Percentiles rank a stretch among this genome's conserved stretches.
Conservation (phyloP, 2,329 filamentous ascomycete species). For the Paecilomyces variotii region DNA sequence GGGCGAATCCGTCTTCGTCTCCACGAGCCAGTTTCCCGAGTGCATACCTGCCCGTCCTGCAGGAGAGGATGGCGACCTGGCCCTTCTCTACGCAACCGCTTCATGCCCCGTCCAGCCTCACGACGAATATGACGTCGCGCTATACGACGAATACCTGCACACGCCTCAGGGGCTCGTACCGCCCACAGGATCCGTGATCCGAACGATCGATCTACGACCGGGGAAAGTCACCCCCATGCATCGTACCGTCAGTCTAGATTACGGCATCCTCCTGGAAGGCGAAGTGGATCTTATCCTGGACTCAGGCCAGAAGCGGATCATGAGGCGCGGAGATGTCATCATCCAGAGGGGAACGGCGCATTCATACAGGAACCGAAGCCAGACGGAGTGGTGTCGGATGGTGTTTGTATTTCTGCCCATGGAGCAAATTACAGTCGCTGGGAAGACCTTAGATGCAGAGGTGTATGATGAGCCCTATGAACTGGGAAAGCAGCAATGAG, state of each 20-base stretch:
- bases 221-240: conserved; percentile 28
- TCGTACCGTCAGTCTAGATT: conserved; percentile 30
- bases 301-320: conserved; percentile 22
- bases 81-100: conserved; percentile 22
- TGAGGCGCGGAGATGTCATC: conserved; percentile 27
- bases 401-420: conserved; percentile 26
- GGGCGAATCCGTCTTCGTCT: conserved; percentile 29
- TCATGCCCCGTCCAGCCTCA: conserved; percentile 18
- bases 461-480: conserved; percentile 20
- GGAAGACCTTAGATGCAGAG: conserved; percentile 46
- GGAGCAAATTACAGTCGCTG: conserved; percentile 30
- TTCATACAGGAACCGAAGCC: conserved; percentile 20
- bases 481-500: conserved; percentile 7
- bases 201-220: conserved; percentile 27
- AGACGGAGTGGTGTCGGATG: conserved; percentile 20
- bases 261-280: conserved; percentile 30
- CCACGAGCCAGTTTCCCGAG: conserved; percentile 23
- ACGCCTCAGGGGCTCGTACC: conserved; percentile 25
- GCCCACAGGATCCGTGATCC: conserved; percentile 22
- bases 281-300: conserved; percentile 29
- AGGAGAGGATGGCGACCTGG: conserved; percentile 23
- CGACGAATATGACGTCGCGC: conserved; percentile 24
- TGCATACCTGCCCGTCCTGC: conserved; percentile 21
- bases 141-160: conserved; percentile 26
- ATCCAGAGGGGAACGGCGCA: conserved; percentile 27